Percentiles rank a stretch among this genome's conserved stretches.
Conservation (phyloP, 164 flowering plant species). For the Warburgia ugandensis region DNA sequence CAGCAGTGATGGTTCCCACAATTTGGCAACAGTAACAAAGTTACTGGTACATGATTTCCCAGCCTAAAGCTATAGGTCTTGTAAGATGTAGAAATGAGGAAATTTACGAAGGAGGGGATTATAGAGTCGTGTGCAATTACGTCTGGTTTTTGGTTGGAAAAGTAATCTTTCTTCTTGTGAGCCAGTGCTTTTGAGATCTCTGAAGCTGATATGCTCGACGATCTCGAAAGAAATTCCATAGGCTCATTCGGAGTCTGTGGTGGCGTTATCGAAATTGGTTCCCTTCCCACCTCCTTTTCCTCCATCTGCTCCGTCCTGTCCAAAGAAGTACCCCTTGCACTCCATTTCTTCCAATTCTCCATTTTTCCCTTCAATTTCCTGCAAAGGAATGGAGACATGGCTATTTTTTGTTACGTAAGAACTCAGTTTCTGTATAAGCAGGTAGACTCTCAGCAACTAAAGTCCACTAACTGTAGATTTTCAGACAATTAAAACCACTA, state of each 20-base stretch:
- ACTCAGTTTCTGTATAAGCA: too few species aligned
- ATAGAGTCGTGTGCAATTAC: slow-evolving; percentile 12
- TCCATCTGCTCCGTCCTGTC: slow-evolving; percentile 22
- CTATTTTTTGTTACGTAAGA: too few species aligned
- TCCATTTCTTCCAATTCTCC: not conserved
- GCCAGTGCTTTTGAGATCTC: slow-evolving; percentile 79
- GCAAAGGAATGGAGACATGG: too few species aligned
- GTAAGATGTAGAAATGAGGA: not conserved
- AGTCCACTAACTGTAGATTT: too few species aligned
- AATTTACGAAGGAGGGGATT: slow-evolving; percentile 29
- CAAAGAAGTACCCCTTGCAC: slow-evolving; percentile 22
- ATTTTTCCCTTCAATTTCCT: not conserved
- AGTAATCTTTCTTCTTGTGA: slow-evolving; percentile 35
- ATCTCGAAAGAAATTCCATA: slow-evolving; percentile 85
- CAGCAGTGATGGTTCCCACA: too few species aligned
- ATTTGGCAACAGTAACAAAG: too few species aligned
- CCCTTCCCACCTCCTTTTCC: slow-evolving; percentile 28
- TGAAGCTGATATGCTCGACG: slow-evolving; percentile 85
- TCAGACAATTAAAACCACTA: too few species aligned
- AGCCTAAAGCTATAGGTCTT: too few species aligned
- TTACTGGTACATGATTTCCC: too few species aligned
- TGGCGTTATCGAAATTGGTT: slow-evolving; percentile 36
- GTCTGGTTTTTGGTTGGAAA: slow-evolving; percentile 16
- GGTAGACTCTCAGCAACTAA: too few species aligned
- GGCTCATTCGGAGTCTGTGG: slow-evolving; percentile 93